These are phyloP conservation scores for Arthrobotrys entomopaga DNA, from an alignment of 2,329 filamentous ascomycete genomes.

Conservation along the genomic window DNA sequence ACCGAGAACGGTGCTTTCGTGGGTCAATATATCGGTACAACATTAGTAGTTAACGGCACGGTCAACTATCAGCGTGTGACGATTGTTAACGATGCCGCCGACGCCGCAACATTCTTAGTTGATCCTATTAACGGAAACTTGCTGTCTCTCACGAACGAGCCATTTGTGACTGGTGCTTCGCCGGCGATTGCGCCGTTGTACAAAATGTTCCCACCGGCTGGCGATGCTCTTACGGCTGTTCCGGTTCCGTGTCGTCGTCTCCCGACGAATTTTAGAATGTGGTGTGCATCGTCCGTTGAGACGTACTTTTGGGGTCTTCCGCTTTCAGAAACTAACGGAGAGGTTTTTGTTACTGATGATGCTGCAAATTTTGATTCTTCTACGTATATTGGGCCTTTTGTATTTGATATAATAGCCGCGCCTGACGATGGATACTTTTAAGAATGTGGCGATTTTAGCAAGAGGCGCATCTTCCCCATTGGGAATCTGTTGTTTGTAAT, in stretches of 20 bases:
- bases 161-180: neutral
- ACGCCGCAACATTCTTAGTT: constrained; percentile 1
- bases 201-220: constrained; percentile 1
- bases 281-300: neutral
- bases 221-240: neutral
- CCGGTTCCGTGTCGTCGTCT: constrained; percentile 12
- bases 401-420: constrained; percentile 7
- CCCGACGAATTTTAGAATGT: constrained; percentile 1
- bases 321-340: neutral
- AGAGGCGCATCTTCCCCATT: no score
- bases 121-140: constrained; percentile 12
- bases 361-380: neutral
- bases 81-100: neutral
- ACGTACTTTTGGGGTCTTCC: neutral
- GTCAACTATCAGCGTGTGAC: neutral
- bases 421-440: neutral
- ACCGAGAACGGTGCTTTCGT: neutral
- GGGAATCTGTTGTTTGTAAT: no score
- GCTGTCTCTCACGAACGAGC: constrained; percentile 5
- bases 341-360: constrained; percentile 6
- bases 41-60: neutral
- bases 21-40: neutral
- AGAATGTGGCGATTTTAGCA: no score
- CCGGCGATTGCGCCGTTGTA: neutral
- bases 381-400: constrained; percentile 3